These are phyloP conservation scores for Nannizzia gypsea DNA, from an alignment of 2,329 filamentous ascomycete species.

Conservation along the genomic window DNA sequence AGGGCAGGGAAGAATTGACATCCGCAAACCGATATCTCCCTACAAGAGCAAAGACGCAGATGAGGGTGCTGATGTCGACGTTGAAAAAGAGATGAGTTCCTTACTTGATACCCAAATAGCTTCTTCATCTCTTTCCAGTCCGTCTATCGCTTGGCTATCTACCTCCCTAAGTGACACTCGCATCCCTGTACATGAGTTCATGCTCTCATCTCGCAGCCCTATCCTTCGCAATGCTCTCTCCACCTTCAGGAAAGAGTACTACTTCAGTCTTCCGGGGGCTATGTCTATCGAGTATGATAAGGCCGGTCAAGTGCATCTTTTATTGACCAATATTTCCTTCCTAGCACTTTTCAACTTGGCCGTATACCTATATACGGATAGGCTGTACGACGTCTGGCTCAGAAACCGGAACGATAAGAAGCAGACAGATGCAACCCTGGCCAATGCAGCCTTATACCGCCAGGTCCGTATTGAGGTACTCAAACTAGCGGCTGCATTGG, in stretches of 20 bases:
- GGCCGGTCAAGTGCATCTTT: slow-evolving; percentile 46
- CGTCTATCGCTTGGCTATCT: slow-evolving; percentile 31
- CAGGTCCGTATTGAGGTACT: slow-evolving; percentile 77
- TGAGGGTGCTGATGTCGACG: neutral
- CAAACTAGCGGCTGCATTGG: slow-evolving; percentile 62
- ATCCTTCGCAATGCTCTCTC: slow-evolving; percentile 53
- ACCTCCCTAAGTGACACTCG: slow-evolving; percentile 55
- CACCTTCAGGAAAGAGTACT: slow-evolving; percentile 44
- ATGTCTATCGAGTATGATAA: slow-evolving; percentile 45
- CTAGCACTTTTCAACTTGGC: slow-evolving; percentile 68
- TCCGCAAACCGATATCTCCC: neutral
- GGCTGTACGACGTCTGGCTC: slow-evolving; percentile 75
- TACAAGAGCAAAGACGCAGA: neutral
- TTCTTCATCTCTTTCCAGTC: slow-evolving; percentile 21
- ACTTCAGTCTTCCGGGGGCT: slow-evolving; percentile 48
- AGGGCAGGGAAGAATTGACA: slow-evolving; percentile 30
- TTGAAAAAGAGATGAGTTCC: neutral
- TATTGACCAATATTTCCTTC: slow-evolving; percentile 61
- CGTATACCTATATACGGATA: slow-evolving; percentile 70
- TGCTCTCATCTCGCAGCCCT: slow-evolving; percentile 62
- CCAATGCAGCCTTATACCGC: slow-evolving; percentile 59
- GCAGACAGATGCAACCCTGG: slow-evolving; percentile 45
- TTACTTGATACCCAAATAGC: slow-evolving; percentile 8
- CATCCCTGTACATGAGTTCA: slow-evolving; percentile 73
- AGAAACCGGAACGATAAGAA: slow-evolving; percentile 54